Evolutionary conservation across 139 green algal genomes (phyloP).

Genomic region (Chlamydomonas applanata): DNA sequence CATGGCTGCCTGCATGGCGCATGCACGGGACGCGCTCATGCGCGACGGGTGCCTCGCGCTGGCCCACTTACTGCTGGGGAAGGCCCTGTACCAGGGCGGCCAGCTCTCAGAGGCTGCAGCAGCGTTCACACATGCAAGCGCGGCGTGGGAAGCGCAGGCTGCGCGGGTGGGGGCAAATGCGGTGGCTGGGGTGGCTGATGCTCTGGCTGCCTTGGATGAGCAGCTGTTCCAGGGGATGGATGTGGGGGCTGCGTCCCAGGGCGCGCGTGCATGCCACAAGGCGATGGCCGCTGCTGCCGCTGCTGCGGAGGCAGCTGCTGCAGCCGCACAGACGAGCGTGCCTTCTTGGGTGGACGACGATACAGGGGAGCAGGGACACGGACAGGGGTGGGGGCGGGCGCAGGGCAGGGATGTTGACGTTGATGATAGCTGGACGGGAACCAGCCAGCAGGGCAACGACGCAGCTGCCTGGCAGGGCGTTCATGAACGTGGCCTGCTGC

Average conservation of each 20-base stretch:
- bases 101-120: background rate
- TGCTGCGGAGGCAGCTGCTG: background rate
- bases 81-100: background rate
- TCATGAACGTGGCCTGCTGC: too few species aligned
- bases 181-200: background rate
- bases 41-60: background rate
- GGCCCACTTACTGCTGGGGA: slow-evolving; percentile 10
- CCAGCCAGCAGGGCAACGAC: too few species aligned
- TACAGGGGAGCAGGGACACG: too few species aligned
- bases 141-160: background rate
- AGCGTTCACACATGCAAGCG: slow-evolving; percentile 1
- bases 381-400: too few species aligned
- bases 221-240: background rate
- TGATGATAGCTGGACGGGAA: too few species aligned
- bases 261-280: background rate
- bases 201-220: background rate
- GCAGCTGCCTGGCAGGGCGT: too few species aligned
- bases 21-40: background rate
- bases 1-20: background rate
- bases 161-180: background rate
- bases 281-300: background rate
- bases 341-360: too few species aligned
- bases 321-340: background rate
- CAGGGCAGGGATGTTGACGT: too few species aligned
- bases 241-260: background rate